Percentiles rank a stretch among this genome's conserved stretches.
Evolutionary conservation across 148 eudicot genomes (phyloP).

Genomic region (Diospyros kaki): DNA sequence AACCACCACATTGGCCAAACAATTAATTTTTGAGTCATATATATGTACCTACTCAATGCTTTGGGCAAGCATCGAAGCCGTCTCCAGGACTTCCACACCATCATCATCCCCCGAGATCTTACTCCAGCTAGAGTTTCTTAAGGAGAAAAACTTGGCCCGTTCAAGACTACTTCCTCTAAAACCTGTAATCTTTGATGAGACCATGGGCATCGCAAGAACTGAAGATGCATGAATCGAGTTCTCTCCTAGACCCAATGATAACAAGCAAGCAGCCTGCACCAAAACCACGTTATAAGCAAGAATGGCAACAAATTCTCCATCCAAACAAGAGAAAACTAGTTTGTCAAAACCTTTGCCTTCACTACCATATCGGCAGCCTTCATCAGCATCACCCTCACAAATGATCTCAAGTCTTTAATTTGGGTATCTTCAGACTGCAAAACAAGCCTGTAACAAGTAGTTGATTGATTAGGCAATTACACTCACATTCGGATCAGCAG

Average conservation of each 20-base stretch:
- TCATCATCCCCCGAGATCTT: constrained; percentile 60
- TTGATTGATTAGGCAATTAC: not conserved
- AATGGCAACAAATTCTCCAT: not conserved
- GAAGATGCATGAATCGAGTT: constrained; percentile 85
- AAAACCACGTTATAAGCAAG: constrained; percentile 8
- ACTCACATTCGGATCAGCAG: not conserved
- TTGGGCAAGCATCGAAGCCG: constrained; percentile 36
- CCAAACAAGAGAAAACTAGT: constrained; percentile 2
- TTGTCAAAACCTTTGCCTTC: constrained; percentile 66
- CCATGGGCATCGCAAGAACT: constrained; percentile 90
- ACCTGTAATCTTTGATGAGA: constrained; percentile 91
- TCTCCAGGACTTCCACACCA: constrained; percentile 42
- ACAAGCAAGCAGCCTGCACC: constrained; percentile 62
- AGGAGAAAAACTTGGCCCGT: constrained; percentile 51
- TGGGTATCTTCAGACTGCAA: constrained; percentile 63
- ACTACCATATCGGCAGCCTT: constrained; percentile 52
- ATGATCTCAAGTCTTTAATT: constrained; percentile 54
- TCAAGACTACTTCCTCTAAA: constrained; percentile 64
- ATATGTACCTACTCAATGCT: constrained; percentile 28
- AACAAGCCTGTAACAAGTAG: constrained; percentile 37
- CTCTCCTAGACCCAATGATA: constrained; percentile 80
- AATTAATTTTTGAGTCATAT: no score
- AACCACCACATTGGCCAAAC: no score
- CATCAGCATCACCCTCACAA: constrained; percentile 32
- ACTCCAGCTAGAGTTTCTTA: constrained; percentile 61